phyloP scores from a whole-genome alignment of 768 basidiomycete species.

The Pisolithus orientalis region DNA sequence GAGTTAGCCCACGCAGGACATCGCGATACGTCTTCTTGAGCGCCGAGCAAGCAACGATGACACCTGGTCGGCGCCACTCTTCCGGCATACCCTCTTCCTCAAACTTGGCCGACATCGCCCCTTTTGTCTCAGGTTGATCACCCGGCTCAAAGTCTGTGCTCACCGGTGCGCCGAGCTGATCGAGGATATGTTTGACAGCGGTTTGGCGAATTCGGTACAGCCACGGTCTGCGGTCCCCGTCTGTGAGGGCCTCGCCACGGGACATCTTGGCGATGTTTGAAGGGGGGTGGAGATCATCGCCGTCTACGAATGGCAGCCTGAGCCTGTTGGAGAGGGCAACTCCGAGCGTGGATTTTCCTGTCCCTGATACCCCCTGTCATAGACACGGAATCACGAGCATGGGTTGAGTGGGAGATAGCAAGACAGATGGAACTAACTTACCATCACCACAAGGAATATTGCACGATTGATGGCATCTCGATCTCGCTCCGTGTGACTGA shows the following conservation, averaged over 20 bases:
- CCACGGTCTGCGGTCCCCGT: slow-evolving; percentile 85
- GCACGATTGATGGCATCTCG: not conserved
- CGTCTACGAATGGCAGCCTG: slow-evolving; percentile 77
- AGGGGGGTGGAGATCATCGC: slow-evolving; percentile 79
- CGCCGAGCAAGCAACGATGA: slow-evolving; percentile 85
- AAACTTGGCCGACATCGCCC: not conserved
- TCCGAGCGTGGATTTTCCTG: slow-evolving; percentile 70
- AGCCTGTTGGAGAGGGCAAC: slow-evolving; percentile 52
- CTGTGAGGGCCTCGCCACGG: slow-evolving; percentile 64
- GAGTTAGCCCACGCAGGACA: slow-evolving; percentile 50
- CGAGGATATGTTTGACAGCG: slow-evolving; percentile 32
- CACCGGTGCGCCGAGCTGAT: slow-evolving; percentile 1
- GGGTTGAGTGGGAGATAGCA: not conserved
- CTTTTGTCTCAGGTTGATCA: slow-evolving; percentile 4
- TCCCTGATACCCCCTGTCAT: slow-evolving; percentile 63
- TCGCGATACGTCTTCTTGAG: slow-evolving; percentile 79
- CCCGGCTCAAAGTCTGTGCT: slow-evolving; percentile 22
- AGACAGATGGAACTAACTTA: slow-evolving; percentile 17
- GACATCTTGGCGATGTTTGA: slow-evolving; percentile 88
- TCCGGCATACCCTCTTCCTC: slow-evolving; percentile 1
- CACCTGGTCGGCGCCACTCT: slow-evolving; percentile 31
- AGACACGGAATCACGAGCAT: not conserved
- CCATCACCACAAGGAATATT: slow-evolving; percentile 47
- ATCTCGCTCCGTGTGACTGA: not conserved
- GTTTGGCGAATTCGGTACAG: slow-evolving; percentile 62